Base-by-base conservation (phyloP, 352 stramenopile species). In the Phytophthora cactorum region DNA sequence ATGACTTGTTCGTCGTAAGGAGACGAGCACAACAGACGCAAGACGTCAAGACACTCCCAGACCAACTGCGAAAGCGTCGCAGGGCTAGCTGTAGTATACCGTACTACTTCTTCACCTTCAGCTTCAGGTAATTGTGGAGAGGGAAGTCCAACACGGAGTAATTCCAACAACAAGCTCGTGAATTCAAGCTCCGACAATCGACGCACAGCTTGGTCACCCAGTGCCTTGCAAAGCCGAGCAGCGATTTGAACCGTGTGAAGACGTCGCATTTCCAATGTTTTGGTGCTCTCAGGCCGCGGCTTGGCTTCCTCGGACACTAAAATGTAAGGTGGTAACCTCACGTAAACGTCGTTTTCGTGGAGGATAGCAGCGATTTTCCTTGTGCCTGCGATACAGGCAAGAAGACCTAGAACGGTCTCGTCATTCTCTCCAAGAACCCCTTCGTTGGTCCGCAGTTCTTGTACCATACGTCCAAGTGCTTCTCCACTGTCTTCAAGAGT, bases 401-500 rank as follows among this genome's bases (percentile, higher is more conserved):
- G 59, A 15, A 89, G 52, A 8, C 47, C 62, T 2, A 92, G 46
- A 2, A 89, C 67, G 0, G 77, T 85, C 5, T 75, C 49, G 0
- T 81, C 77, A 36, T 92, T 90, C 32, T 63, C 60, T 6, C 63
- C 63, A 1, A 84, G 46, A 44, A 75, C 32, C 0, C 63, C 38
- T 14, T 83, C 58, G 15, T 68, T 59, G 2, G 69, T 52, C 14
- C 66, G 22, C 8, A 93, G 68, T 56, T 91, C 83, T 14, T 77
- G 66, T 1, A 91, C 68, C 68, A 91, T 84, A 5, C 74, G 62
- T 0, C 52, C 53, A 15, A 90, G 58, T 12, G 82, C 62, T 56
- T 92, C 77, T 4, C 81, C 76, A n/a, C 76, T 89, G 52, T 93
- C 82, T 74, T 93, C 82, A 0, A 90, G 70, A 4, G 84, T 72